Percentiles rank a stretch among this genome's conserved stretches.
Conservation (phyloP, 257 asterid species). For the Solanum pimpinellifolium region DNA sequence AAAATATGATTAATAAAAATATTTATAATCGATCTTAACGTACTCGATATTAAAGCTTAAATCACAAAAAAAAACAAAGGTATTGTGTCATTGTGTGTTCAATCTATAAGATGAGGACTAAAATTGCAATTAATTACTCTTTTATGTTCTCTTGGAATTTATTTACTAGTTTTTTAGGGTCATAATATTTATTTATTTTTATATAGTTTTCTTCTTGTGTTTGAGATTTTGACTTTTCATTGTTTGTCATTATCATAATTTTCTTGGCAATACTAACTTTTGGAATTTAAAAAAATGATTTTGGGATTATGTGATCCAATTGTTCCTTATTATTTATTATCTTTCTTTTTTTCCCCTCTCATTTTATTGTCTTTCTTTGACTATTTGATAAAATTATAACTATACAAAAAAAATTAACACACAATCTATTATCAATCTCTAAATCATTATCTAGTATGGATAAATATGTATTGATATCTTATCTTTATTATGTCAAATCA, state of each 20-base stretch:
- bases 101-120: not conserved
- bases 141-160: not conserved
- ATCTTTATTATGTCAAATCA: not conserved
- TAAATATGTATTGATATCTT: not conserved
- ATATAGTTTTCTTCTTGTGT: not conserved
- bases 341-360: too few species aligned
- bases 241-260: not conserved
- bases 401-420: not conserved
- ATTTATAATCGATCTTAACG: not conserved
- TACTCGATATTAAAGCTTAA: not conserved
- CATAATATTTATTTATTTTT: not conserved
- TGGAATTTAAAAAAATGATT: not conserved
- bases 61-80: not conserved
- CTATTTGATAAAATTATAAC: not conserved
- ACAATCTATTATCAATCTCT: not conserved
- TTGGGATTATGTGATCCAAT: not conserved
- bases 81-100: not conserved
- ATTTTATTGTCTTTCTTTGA: not conserved
- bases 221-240: not conserved
- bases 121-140: not conserved
- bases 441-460: not conserved
- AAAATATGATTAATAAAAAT: not conserved
- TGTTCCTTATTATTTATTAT: not conserved
- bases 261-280: not conserved
- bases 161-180: not conserved